Evolutionary conservation across 2,329 filamentous ascomycete species (phyloP), one percentile per base, ranked within the genome.

Genomic region (Alternaria ventricosa): DNA sequence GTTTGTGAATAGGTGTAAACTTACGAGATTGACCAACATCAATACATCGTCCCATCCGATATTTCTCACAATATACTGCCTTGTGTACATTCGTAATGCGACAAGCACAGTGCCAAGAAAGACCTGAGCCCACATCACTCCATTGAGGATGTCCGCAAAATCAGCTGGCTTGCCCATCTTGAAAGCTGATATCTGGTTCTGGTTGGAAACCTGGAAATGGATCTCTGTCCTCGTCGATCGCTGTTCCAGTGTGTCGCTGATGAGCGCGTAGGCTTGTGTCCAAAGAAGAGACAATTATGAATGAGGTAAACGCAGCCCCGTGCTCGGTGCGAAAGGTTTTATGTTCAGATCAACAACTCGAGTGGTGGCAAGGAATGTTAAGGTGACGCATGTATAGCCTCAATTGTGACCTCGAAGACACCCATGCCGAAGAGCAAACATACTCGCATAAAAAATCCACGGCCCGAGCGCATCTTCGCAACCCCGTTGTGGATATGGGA

Each of bases 121-220:
- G 5, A 76, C 70, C 46, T 77, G 72, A n/a, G 70, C 65, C 70
- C 74, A 77, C 71, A 78, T 75, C 13, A 77, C 72, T 30, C 70
- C 72, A 57, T 73, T 72, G 57, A 76, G 66, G 20, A 74, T 71
- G 30, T 54, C 41, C 3, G 71, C 64, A 25, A 64, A 75, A 61
- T 76, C 70, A 50, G 66, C 25, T 27, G 68, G 66, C 41, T 68
- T 66, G 27, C 65, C 70, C 71, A 73, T 74, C 15, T 54, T 59
- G 49, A 13, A 45, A 5, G 27, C 47, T 22, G 18, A 3, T 41
- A 18, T 6, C 36, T 18, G n/a, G 36, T 2, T 46, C 8, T 23
- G n/a, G 20, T 11, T 25, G 13, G 2, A 10, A 23, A 36, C 13
- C 28, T 36, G 36, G 49, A 10, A 41, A 23, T 23, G 12, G 13